Evolutionary conservation across 441 rosid genomes (phyloP).

Genomic region (Pelargonium citronellum): DNA sequence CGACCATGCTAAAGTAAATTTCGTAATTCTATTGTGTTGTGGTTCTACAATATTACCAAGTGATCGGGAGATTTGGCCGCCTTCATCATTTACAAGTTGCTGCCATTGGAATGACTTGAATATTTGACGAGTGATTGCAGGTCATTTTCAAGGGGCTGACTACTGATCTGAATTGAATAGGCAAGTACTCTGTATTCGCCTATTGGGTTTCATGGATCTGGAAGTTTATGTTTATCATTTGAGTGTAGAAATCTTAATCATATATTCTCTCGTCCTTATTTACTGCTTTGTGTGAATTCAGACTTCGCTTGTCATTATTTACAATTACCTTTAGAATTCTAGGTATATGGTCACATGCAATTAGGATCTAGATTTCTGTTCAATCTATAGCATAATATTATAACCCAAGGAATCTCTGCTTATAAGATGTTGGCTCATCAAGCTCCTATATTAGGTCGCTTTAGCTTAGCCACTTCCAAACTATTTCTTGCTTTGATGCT

Average conservation of each 20-base stretch:
- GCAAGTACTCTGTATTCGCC: constrained; percentile 54
- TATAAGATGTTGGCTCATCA: neutral
- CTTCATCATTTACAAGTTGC: constrained; percentile 23
- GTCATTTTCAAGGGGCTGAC: constrained; percentile 30
- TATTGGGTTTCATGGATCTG: constrained; percentile 31
- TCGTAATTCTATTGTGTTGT: constrained; percentile 16
- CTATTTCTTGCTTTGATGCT: neutral
- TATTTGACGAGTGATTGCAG: constrained; percentile 31
- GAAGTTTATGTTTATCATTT: constrained; percentile 18
- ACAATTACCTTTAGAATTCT: constrained; percentile 11
- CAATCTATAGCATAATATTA: constrained; percentile 1
- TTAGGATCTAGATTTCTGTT: constrained; percentile 5
- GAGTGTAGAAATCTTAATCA: constrained; percentile 11
- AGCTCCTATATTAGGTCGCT: neutral
- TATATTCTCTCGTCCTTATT: constrained; percentile 13
- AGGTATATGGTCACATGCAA: constrained; percentile 14
- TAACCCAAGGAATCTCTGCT: neutral
- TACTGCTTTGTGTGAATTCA: constrained; percentile 19
- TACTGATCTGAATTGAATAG: constrained; percentile 31
- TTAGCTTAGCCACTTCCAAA: constrained; percentile 4
- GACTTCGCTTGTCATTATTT: constrained; percentile 15
- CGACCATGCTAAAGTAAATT: constrained; percentile 6
- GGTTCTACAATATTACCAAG: constrained; percentile 19
- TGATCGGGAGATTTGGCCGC: constrained; percentile 19
- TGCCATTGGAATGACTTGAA: constrained; percentile 24